These are phyloP conservation scores for Solanum bukasovii DNA, from an alignment of 257 asterid genomes.

Conservation along the genomic window DNA sequence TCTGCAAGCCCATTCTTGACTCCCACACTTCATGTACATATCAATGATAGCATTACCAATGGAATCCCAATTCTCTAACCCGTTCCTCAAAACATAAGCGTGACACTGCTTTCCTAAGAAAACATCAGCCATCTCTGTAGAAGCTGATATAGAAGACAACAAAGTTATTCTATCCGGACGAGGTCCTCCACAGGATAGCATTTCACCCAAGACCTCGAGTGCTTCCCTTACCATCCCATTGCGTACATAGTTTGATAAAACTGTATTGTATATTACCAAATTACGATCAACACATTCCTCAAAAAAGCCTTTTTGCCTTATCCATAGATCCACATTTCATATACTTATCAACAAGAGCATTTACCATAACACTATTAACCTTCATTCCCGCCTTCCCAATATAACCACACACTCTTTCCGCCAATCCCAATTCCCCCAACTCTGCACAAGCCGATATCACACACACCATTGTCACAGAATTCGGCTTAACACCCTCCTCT, in stretches of 20 bases:
- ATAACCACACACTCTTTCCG: slow-evolving; percentile 20
- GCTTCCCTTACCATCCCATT: slow-evolving; percentile 31
- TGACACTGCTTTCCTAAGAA: slow-evolving; percentile 38
- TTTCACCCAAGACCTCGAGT: slow-evolving; percentile 20
- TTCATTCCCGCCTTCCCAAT: slow-evolving; percentile 15
- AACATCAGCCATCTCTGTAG: slow-evolving; percentile 29
- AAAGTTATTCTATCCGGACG: slow-evolving; percentile 45
- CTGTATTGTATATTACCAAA: slow-evolving; percentile 36
- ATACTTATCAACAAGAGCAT: slow-evolving; percentile 47
- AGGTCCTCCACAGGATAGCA: slow-evolving; percentile 19
- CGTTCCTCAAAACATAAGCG: slow-evolving; percentile 35
- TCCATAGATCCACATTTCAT: slow-evolving; percentile 42
- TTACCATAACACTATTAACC: slow-evolving; percentile 28
- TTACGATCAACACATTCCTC: slow-evolving; percentile 24
- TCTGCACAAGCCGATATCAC: slow-evolving; percentile 39
- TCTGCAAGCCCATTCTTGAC: slow-evolving; percentile 31
- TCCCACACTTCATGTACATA: slow-evolving; percentile 39
- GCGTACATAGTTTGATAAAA: slow-evolving; percentile 43
- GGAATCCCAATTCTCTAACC: slow-evolving; percentile 31
- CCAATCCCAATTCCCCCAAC: slow-evolving; percentile 33
- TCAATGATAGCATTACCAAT: slow-evolving; percentile 42
- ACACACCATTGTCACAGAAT: slow-evolving; percentile 26
- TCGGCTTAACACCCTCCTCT: slow-evolving; percentile 31
- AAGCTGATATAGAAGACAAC: slow-evolving; percentile 35
- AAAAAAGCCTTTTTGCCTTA: slow-evolving; percentile 38